Percentiles rank a stretch among this genome's conserved stretches.
These are phyloP conservation scores for Clavaria fumosa DNA, from an alignment of 768 basidiomycete species.

Conservation along the genomic window DNA sequence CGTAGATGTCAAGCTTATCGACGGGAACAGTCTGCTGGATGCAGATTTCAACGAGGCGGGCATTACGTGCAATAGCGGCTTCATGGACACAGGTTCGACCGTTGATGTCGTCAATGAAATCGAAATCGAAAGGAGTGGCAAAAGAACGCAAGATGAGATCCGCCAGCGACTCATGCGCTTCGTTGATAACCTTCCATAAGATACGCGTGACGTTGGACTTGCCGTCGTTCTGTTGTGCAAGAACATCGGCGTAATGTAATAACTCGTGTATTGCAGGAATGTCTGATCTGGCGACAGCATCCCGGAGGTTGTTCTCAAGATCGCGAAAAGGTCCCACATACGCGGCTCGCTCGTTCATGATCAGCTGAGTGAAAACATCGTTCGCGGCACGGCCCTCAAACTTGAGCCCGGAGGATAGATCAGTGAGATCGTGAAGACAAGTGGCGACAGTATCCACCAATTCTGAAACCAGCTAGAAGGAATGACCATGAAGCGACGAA, in stretches of 20 bases:
- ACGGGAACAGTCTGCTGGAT: conserved; percentile 56
- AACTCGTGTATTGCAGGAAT: conserved; percentile 48
- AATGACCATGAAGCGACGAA: conserved; percentile 8
- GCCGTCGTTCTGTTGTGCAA: conserved; percentile 43
- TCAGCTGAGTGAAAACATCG: conserved; percentile 60
- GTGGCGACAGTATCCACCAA: conserved; percentile 84
- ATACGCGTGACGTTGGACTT: conserved; percentile 74
- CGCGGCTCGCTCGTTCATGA: conserved; percentile 43
- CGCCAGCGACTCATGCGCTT: conserved; percentile 56
- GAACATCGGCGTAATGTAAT: conserved; percentile 50
- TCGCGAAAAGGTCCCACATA: conserved; percentile 70
- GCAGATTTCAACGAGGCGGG: conserved; percentile 68
- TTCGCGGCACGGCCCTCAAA: conserved; percentile 68
- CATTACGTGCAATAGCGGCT: conserved; percentile 72
- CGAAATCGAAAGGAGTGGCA: conserved; percentile 66
- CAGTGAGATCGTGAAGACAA: conserved; percentile 65
- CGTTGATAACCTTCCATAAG: conserved; percentile 83
- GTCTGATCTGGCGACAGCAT: conserved; percentile 54
- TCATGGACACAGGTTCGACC: conserved; percentile 88
- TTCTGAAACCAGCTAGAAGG: conserved; percentile 73
- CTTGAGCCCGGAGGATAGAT: conserved; percentile 57
- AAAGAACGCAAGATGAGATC: conserved; percentile 61
- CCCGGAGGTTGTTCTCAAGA: conserved; percentile 75
- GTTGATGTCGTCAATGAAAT: conserved; percentile 93
- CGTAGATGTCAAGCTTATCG: conserved; percentile 75